A percentile compares a stretch with the other conserved stretches of the same genome.
Conservation (phyloP, 208 protist species). For the Crithidia brevicula region DNA sequence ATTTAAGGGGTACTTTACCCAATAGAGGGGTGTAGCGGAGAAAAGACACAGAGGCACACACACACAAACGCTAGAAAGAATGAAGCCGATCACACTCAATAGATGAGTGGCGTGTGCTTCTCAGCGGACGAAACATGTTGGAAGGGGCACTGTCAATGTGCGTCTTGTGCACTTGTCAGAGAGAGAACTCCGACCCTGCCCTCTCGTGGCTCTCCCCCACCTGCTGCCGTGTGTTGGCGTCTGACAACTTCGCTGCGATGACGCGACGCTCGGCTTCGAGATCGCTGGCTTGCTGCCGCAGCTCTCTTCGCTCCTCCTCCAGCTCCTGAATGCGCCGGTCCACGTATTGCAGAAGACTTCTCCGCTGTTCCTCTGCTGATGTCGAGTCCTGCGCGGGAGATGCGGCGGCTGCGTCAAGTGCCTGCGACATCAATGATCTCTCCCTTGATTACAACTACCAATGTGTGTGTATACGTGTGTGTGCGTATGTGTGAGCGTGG, state of each 20-base stretch:
- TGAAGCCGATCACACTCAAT: too few species aligned
- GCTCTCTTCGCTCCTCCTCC: slow-evolving; percentile 50
- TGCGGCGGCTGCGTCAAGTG: background rate
- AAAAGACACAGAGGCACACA: too few species aligned
- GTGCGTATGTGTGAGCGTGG: background rate
- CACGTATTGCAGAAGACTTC: slow-evolving; percentile 25
- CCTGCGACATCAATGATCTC: slow-evolving; percentile 1
- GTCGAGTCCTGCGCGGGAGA: background rate
- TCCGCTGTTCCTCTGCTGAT: background rate
- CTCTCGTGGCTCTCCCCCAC: too few species aligned
- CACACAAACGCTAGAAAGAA: too few species aligned
- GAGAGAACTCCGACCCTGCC: background rate
- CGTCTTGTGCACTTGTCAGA: too few species aligned
- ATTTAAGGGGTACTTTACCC: too few species aligned
- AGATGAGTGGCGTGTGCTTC: too few species aligned
- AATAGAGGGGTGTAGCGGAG: too few species aligned
- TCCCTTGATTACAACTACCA: too few species aligned
- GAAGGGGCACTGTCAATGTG: too few species aligned
- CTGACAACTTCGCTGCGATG: slow-evolving; percentile 20
- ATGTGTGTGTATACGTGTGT: slow-evolving; percentile 4
- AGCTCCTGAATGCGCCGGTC: slow-evolving; percentile 48
- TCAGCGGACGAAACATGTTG: too few species aligned
- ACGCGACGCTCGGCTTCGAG: slow-evolving; percentile 34
- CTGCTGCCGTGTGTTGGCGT: background rate
- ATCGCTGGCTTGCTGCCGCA: slow-evolving; percentile 48